phyloP scores from a whole-genome alignment of 1,284 basidiomycete genomes.

The Rhizoctonia solani region DNA sequence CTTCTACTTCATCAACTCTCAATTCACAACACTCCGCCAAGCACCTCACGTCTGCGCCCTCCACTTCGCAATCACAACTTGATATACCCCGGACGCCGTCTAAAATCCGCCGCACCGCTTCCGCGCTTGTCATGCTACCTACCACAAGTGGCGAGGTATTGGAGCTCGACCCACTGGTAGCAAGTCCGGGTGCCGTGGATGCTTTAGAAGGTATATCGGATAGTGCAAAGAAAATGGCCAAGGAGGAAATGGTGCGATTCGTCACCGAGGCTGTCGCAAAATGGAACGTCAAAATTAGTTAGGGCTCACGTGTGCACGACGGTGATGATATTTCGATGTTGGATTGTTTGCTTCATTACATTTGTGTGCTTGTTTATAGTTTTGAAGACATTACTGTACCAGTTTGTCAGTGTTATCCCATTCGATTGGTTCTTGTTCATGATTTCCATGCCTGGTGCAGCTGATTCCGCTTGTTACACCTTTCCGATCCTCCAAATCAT shows the following conservation, averaged over 20 bases:
- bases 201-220: conserved; percentile 73
- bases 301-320: not conserved
- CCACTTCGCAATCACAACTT: conserved; percentile 4
- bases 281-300: conserved; percentile 53
- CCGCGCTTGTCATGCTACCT: conserved; percentile 65
- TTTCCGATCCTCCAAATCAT: not conserved
- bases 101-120: conserved; percentile 40
- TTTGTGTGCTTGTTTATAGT: conserved; percentile 6
- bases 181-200: conserved; percentile 69
- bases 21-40: too few relatives aligned
- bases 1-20: conserved; percentile 25
- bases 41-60: not conserved
- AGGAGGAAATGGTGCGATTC: conserved; percentile 69
- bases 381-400: conserved; percentile 18
- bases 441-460: not conserved
- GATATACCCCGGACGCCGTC: conserved; percentile 7
- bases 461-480: too few relatives aligned
- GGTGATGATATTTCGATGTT: not conserved
- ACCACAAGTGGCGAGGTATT: conserved; percentile 73
- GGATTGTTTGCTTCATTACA: not conserved
- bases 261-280: conserved; percentile 70
- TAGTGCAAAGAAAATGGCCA: conserved; percentile 77
- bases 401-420: conserved; percentile 1
- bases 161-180: conserved; percentile 76
- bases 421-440: not conserved